Conservation (phyloP, 371 early-diverging fungal genomes). For the Synchytrium microbalum region DNA sequence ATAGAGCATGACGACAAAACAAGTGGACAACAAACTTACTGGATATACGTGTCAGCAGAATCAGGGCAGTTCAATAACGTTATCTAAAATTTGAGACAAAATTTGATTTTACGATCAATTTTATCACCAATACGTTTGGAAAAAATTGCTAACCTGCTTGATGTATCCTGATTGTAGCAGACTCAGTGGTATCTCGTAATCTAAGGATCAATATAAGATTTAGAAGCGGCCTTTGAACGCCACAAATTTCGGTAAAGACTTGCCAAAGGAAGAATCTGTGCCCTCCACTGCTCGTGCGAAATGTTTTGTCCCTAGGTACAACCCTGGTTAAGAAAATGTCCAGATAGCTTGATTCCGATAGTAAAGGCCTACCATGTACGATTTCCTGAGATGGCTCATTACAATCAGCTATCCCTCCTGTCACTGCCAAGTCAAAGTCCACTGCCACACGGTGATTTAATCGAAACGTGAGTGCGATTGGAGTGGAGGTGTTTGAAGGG, state of each 20-base stretch:
- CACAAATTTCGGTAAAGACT: background rate
- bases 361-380: background rate
- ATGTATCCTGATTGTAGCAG: background rate
- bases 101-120: too few relatives aligned
- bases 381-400: background rate
- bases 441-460: background rate
- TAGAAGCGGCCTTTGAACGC: background rate
- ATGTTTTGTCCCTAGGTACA: background rate
- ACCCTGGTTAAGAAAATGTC: background rate
- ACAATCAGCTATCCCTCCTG: background rate
- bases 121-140: too few relatives aligned
- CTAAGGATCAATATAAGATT: background rate
- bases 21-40: too few relatives aligned
- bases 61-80: too few relatives aligned
- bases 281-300: background rate
- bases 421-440: background rate
- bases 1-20: too few relatives aligned
- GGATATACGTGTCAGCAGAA: too few relatives aligned
- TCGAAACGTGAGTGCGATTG: background rate
- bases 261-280: background rate
- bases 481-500: background rate
- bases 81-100: too few relatives aligned
- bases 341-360: background rate
- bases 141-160: background rate
- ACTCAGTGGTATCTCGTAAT: background rate